Percentiles rank a stretch among this genome's conserved stretches.
Conservation (phyloP, 192 early-diverging fungal species). For the Dissophora ornata region DNA sequence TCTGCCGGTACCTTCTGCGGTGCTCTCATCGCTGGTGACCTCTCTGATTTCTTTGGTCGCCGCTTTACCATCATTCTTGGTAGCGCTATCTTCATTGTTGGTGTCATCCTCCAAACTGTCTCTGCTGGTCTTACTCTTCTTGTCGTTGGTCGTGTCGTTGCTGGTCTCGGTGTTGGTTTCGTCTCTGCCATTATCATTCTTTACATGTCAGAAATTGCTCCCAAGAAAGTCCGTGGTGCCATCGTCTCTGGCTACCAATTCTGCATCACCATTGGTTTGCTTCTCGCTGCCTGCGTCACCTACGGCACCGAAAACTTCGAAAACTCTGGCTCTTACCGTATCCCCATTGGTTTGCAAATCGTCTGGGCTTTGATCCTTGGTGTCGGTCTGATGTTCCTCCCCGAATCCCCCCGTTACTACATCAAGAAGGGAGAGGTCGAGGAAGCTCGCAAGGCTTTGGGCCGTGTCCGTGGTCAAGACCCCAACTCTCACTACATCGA, state of each 20-base stretch:
- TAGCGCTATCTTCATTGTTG: conserved; percentile 74
- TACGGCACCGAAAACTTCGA: conserved; percentile 58
- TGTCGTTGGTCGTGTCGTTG: conserved; percentile 79
- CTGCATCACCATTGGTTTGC: conserved; percentile 86
- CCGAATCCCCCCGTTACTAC: conserved; percentile 88
- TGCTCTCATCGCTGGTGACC: conserved; percentile 71
- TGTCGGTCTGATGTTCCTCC: conserved; percentile 79
- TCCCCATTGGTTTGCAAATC: conserved; percentile 84
- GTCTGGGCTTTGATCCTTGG: conserved; percentile 77
- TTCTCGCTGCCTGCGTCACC: conserved; percentile 65
- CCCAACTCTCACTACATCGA: conserved; percentile 62
- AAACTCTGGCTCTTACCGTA: conserved; percentile 73
- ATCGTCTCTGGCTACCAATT: conserved; percentile 89
- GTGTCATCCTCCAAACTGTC: conserved; percentile 77
- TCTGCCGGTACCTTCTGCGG: conserved; percentile 81
- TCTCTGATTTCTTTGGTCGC: conserved; percentile 76
- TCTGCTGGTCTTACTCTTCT: conserved; percentile 71
- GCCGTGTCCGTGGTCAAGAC: conserved; percentile 73
- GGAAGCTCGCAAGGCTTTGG: conserved; percentile 74
- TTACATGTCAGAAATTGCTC: conserved; percentile 81
- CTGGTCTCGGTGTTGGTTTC: conserved; percentile 85
- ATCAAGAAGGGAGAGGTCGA: conserved; percentile 73
- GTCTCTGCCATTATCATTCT: conserved; percentile 76
- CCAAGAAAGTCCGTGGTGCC: conserved; percentile 84
- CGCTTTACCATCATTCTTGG: conserved; percentile 77